Conservation (phyloP, 441 rosid species). For the Euphorbia celastroides region DNA sequence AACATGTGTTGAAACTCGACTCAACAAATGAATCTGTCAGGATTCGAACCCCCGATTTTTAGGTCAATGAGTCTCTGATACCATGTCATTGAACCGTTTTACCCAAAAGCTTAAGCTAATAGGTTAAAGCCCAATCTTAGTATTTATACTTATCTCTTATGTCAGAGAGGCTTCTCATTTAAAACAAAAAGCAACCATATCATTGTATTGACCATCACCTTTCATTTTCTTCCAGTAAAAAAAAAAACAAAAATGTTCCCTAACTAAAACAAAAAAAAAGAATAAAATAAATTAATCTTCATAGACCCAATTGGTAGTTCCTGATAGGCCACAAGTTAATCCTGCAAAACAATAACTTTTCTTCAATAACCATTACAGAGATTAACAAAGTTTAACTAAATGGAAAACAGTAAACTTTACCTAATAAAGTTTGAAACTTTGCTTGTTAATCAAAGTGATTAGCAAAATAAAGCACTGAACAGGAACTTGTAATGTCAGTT, state of each 20-base stretch:
- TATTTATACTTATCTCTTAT: too few relatives aligned
- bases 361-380: conserved; percentile 10
- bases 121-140: too few relatives aligned
- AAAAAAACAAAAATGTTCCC: conserved; percentile 22
- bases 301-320: conserved; percentile 41
- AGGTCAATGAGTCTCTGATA: too few relatives aligned
- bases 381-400: too few relatives aligned
- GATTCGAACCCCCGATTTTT: too few relatives aligned
- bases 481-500: conserved; percentile 12
- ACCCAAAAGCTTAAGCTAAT: too few relatives aligned
- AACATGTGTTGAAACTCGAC: too few relatives aligned
- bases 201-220: conserved; percentile 32
- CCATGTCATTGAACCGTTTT: too few relatives aligned
- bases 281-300: conserved; percentile 42
- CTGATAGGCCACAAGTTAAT: conserved; percentile 28
- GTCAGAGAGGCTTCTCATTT: conserved; percentile 28
- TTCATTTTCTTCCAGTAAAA: conserved; percentile 28
- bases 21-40: too few relatives aligned
- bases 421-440: background rate
- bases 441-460: conserved; percentile 17
- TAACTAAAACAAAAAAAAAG: conserved; percentile 40
- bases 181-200: conserved; percentile 26
- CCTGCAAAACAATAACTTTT: conserved; percentile 25
- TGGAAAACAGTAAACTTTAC: conserved; percentile 4
- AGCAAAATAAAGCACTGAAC: conserved; percentile 13